Evolutionary conservation across 2,329 filamentous ascomycete genomes (phyloP).

Genomic region (Fusarium armeniacum): DNA sequence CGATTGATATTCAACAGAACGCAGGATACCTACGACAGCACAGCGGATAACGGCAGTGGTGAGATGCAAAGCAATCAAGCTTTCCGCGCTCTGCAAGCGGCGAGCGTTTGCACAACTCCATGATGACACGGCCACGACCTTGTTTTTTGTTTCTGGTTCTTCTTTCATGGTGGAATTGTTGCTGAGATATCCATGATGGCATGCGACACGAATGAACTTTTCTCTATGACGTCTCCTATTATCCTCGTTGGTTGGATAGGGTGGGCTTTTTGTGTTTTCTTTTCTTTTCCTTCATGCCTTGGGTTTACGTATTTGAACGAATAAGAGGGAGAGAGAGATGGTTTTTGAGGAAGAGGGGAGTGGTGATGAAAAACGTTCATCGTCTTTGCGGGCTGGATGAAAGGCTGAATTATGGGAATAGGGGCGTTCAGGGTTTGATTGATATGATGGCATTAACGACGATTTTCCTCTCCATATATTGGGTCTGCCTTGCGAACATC

Average conservation of each 20-base stretch:
- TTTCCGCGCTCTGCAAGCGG: constrained; percentile 23
- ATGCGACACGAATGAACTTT: constrained; percentile 45
- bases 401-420: background rate
- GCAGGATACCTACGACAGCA: constrained; percentile 23
- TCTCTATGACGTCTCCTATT: constrained; percentile 24
- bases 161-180: constrained; percentile 36
- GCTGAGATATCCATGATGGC: constrained; percentile 44
- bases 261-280: constrained; percentile 6
- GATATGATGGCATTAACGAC: constrained; percentile 28
- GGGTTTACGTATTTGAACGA: constrained; percentile 8
- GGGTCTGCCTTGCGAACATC: background rate
- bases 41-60: constrained; percentile 32
- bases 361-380: constrained; percentile 19
- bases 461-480: constrained; percentile 9
- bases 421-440: constrained; percentile 26
- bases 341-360: constrained; percentile 2
- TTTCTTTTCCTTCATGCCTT: constrained; percentile 5
- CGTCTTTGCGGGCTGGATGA: constrained; percentile 5
- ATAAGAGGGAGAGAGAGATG: background rate
- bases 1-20: constrained; percentile 26
- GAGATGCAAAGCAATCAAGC: constrained; percentile 19
- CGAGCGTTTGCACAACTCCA: constrained; percentile 35
- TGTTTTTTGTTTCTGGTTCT: constrained; percentile 37
- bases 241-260: constrained; percentile 11
- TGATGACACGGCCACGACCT: constrained; percentile 41